Conservation (phyloP, 805 yeast species). For the Ogataea paradorogensis region DNA sequence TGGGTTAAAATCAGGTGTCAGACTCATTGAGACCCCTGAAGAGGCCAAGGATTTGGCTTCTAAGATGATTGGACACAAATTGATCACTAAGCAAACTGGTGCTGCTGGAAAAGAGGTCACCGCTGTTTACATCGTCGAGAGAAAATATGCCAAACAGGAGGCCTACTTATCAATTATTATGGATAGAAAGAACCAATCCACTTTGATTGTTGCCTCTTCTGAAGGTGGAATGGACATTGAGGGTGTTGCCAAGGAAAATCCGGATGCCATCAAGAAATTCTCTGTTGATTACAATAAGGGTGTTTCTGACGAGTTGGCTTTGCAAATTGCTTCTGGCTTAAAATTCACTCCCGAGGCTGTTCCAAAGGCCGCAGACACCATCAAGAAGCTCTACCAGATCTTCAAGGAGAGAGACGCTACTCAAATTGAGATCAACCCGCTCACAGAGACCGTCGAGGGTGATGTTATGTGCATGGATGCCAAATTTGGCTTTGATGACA, state of each 20-base stretch:
- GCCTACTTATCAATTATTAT: constrained; percentile 91
- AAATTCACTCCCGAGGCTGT: constrained; percentile 78
- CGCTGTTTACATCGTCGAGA: constrained; percentile 93
- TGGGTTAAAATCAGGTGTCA: constrained; percentile 96
- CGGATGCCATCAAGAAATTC: constrained; percentile 88
- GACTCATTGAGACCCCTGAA: constrained; percentile 77
- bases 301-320: constrained; percentile 73
- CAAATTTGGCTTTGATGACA: constrained; percentile 96
- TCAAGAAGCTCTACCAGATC: constrained; percentile 83
- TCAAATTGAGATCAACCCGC: constrained; percentile 97
- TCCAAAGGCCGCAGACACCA: constrained; percentile 83
- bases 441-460: constrained; percentile 88
- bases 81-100: constrained; percentile 98
- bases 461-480: constrained; percentile 98
- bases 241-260: constrained; percentile 91
- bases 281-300: constrained; percentile 75
- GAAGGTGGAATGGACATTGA: constrained; percentile 99
- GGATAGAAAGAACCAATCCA: constrained; percentile 89
- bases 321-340: constrained; percentile 70
- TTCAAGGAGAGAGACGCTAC: constrained; percentile 93
- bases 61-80: constrained; percentile 88
- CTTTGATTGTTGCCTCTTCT: constrained; percentile 91
- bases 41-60: constrained; percentile 84
- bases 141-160: constrained; percentile 91
- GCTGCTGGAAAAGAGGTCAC: constrained; percentile 95